Conservation (phyloP, 345 rosid species). For the Heritiera littoralis region DNA sequence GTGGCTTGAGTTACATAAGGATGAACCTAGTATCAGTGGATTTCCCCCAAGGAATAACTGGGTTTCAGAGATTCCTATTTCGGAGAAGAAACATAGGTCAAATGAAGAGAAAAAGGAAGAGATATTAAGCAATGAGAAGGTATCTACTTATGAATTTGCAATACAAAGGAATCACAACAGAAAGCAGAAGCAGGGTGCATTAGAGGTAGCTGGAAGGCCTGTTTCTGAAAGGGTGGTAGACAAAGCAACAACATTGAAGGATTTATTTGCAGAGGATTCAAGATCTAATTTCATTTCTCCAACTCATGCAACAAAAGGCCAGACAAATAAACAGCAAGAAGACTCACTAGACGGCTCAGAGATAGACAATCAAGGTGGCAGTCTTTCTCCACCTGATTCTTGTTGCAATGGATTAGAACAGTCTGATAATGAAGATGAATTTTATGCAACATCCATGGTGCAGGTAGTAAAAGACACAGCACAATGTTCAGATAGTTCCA, state of each 20-base stretch:
- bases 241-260: slow-evolving; percentile 39
- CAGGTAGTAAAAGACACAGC: slow-evolving; percentile 20
- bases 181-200: slow-evolving; percentile 21
- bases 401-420: slow-evolving; percentile 25
- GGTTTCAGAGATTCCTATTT: slow-evolving; percentile 37
- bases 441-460: slow-evolving; percentile 14
- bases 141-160: slow-evolving; percentile 16
- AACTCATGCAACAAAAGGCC: slow-evolving; percentile 33
- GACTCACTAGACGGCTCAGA: slow-evolving; percentile 20
- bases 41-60: slow-evolving; percentile 35
- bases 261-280: slow-evolving; percentile 46
- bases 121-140: not conserved
- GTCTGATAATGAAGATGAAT: slow-evolving; percentile 22
- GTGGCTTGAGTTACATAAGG: slow-evolving; percentile 50
- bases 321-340: slow-evolving; percentile 25
- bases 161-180: slow-evolving; percentile 21
- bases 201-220: slow-evolving; percentile 24
- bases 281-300: slow-evolving; percentile 24
- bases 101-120: slow-evolving; percentile 26
- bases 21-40: slow-evolving; percentile 23
- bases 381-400: slow-evolving; percentile 27
- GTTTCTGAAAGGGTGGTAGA: slow-evolving; percentile 29
- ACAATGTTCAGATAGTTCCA: slow-evolving; percentile 19
- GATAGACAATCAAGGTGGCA: slow-evolving; percentile 18
- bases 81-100: slow-evolving; percentile 27